Evolutionary conservation across 345 rosid species (phyloP).

Genomic region (Cardamine chenopodiifolia): DNA sequence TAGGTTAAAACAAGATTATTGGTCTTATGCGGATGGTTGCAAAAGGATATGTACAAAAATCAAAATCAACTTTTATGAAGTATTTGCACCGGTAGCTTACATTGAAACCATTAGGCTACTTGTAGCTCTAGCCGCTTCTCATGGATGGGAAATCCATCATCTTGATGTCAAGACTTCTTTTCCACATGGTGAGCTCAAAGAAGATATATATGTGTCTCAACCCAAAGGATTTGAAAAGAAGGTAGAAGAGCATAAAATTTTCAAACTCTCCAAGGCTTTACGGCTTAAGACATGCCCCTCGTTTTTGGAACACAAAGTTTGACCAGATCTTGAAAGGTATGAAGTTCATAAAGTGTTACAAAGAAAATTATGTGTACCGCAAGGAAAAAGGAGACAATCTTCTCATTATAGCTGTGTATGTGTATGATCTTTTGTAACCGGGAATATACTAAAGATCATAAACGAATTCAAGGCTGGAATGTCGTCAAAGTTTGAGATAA

Average conservation of each 20-base stretch:
- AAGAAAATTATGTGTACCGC: neutral
- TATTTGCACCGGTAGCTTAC: neutral
- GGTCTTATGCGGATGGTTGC: neutral
- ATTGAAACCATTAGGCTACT: neutral
- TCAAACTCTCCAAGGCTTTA: neutral
- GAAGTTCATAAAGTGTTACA: neutral
- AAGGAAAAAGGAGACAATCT: neutral
- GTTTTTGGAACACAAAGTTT: neutral
- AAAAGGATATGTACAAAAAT: neutral
- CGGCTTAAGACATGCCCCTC: neutral
- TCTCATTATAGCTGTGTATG: neutral
- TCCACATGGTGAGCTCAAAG: neutral
- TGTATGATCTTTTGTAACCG: neutral
- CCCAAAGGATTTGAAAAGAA: neutral
- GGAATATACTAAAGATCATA: neutral
- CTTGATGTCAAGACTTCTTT: neutral
- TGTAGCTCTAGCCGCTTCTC: neutral
- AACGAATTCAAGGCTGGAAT: neutral
- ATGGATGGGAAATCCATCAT: neutral
- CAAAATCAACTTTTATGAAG: neutral
- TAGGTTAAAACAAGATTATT: too few species aligned
- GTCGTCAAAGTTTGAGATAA: neutral
- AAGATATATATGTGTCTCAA: too few species aligned
- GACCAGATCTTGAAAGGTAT: neutral
- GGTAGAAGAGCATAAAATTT: neutral